Base-by-base conservation (phyloP, 1,139 yeast species). In the Williopsis jadinii region DNA sequence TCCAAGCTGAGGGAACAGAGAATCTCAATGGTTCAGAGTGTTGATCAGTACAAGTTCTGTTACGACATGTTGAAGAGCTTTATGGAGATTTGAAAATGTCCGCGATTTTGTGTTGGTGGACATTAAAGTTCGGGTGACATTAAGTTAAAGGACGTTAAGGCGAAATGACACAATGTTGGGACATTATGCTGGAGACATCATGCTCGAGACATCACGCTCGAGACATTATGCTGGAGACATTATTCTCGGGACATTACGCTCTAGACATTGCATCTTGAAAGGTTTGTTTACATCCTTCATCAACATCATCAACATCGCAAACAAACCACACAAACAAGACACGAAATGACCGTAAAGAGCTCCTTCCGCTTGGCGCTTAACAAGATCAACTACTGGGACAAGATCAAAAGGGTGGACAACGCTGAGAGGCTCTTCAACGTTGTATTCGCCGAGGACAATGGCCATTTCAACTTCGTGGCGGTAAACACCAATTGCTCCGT, bases 21-120 rank as follows among this genome's bases (percentile, higher is more conserved):
- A 39, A 70, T 78, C 63, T 71, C 76, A 66, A 78, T 81, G 86
- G 85, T 82, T 2, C 88, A 82, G 60, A 78, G 81, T 3, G 56
- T 67, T 19, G 63, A 66, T 39, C 90, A 82, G 57, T 77, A 64
- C 51, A 56, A 59, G 31, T 82, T 75, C 55, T 64, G 81, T 9
- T 68, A 71, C 46, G 61, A 63, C 30, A 60, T 63, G 45, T 33
- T 45, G 28, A 19, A 15, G 11, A 28, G 37, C 14, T 35, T 14
- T 29, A 15, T 28, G 28, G 13, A n/a, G 6, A 19, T 19, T 19
- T 19, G 24, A 19, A 19, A 6, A 19, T 19, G 24, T 4, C 6
- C 6, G 24, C 24, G 4, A 5, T 19, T 19, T 19, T 19, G 24
- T 19, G 6, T 19, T 4, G 24, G 6, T 19, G 4, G 24, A 19